Percentiles rank a stretch among this genome's conserved stretches.
phyloP scores from a whole-genome alignment of 805 yeast species.

The Ogataea dorogensis region DNA sequence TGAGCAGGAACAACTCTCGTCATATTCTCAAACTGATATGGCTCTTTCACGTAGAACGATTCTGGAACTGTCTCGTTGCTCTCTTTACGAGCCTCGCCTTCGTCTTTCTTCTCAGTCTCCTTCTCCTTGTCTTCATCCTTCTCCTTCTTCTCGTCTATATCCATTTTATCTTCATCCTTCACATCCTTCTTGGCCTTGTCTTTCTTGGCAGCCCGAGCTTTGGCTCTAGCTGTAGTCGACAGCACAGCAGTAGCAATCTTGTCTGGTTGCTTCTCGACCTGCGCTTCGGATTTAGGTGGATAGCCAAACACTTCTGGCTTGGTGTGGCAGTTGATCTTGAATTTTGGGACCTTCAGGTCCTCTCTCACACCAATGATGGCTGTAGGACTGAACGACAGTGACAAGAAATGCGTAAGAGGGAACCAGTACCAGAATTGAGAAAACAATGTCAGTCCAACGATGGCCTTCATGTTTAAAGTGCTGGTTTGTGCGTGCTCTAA shows the following conservation, averaged over 20 bases:
- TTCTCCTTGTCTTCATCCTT: conserved; percentile 25
- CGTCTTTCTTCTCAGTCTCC: conserved; percentile 23
- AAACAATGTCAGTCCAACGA: conserved; percentile 88
- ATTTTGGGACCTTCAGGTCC: conserved; percentile 83
- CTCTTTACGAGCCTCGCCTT: conserved; percentile 21
- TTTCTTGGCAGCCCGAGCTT: conserved; percentile 74
- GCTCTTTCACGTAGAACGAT: conserved; percentile 53
- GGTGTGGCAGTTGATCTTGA: conserved; percentile 76
- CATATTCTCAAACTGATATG: conserved; percentile 73
- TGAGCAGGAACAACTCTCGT: conserved; percentile 90
- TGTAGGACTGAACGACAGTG: conserved; percentile 90
- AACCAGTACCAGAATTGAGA: conserved; percentile 98
- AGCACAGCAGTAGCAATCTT: conserved; percentile 90
- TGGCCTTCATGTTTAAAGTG: conserved; percentile 84
- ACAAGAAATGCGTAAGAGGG: conserved; percentile 91
- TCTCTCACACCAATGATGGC: conserved; percentile 81
- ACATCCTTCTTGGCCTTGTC: conserved; percentile 44
- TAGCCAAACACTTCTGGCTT: conserved; percentile 79
- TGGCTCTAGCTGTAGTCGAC: conserved; percentile 92
- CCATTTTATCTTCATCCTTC: conserved; percentile 41
- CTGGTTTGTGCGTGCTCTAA: conserved; percentile 87
- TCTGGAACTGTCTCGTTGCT: conserved; percentile 36
- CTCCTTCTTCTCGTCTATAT: conserved; percentile 34
- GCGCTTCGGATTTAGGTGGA: conserved; percentile 84
- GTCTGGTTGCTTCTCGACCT: conserved; percentile 78